A percentile compares a stretch with the other conserved stretches of the same genome.
Evolutionary conservation across 2,329 filamentous ascomycete species (phyloP).

Genomic region (Periconia digitata): DNA sequence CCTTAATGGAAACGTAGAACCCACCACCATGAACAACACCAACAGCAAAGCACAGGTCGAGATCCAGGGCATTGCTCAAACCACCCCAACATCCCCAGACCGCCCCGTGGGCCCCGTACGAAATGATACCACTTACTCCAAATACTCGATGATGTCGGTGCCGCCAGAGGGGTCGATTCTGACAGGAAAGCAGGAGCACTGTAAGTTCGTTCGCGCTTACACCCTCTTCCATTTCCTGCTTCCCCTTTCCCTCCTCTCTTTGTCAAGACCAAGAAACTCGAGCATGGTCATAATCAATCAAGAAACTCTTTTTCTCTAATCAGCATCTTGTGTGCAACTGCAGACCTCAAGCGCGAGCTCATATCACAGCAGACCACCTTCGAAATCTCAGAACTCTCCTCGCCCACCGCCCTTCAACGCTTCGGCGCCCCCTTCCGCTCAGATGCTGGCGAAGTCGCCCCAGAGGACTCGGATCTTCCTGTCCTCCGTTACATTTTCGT

Average conservation of each 20-base stretch:
- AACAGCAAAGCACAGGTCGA: constrained; percentile 21
- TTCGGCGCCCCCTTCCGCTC: constrained; percentile 96
- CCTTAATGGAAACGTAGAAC: constrained; percentile 35
- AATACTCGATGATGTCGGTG: constrained; percentile 47
- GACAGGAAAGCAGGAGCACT: constrained; percentile 98
- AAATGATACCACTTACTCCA: constrained; percentile 37
- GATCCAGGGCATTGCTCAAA: constrained; percentile 18
- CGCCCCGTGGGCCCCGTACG: constrained; percentile 17
- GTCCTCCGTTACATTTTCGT: constrained; percentile 97
- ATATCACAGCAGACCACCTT: constrained; percentile 84
- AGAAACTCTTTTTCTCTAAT: neutral
- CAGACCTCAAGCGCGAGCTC: constrained; percentile 94
- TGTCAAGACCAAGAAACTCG: too few species aligned
- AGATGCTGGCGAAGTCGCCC: constrained; percentile 87
- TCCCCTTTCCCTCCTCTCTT: neutral
- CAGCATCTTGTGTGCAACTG: neutral
- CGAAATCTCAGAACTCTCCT: constrained; percentile 92
- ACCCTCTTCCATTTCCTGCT: neutral
- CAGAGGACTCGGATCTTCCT: constrained; percentile 89
- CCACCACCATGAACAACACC: constrained; percentile 33
- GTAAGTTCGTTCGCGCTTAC: constrained; percentile 57
- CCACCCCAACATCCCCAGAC: constrained; percentile 18
- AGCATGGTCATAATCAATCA: neutral
- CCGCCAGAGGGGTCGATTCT: constrained; percentile 64
- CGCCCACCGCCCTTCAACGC: constrained; percentile 87